Percentiles rank a stretch among this genome's conserved stretches.
Conservation (phyloP, 2,329 filamentous ascomycete genomes). For the Epichloe gansuensis region DNA sequence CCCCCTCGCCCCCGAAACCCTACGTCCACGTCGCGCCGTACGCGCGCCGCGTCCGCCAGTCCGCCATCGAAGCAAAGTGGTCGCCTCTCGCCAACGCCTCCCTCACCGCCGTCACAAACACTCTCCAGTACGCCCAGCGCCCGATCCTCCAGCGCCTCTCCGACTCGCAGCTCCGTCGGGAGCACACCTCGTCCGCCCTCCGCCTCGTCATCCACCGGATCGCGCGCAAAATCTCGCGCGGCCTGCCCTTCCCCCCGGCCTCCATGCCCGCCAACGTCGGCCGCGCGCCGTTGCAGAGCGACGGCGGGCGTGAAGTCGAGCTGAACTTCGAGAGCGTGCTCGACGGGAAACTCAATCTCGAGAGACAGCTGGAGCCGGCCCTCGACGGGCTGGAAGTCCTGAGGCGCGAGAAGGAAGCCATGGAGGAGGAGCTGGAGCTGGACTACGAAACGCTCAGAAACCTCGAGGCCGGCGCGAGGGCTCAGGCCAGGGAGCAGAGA, state of each 20-base stretch:
- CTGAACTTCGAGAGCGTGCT: constrained; percentile 55
- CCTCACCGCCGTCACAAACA: constrained; percentile 38
- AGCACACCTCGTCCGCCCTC: constrained; percentile 43
- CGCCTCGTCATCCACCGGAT: constrained; percentile 42
- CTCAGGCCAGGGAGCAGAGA: constrained; percentile 38
- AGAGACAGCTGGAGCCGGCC: constrained; percentile 47
- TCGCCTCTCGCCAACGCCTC: constrained; percentile 40
- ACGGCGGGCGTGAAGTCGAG: constrained; percentile 39
- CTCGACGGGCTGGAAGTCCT: constrained; percentile 51
- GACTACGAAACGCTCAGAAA: constrained; percentile 39
- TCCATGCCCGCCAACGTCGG: constrained; percentile 13
- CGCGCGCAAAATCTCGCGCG: constrained; percentile 42
- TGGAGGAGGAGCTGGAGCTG: constrained; percentile 40
- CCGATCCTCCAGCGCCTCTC: constrained; percentile 48
- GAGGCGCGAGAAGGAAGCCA: constrained; percentile 40
- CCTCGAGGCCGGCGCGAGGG: constrained; percentile 43
- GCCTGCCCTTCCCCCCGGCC: constrained; percentile 55
- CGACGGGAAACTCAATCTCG: constrained; percentile 42
- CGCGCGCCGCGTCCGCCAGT: constrained; percentile 43
- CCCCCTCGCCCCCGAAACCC: constrained; percentile 19
- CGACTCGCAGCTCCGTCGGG: constrained; percentile 32
- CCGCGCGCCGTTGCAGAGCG: constrained; percentile 12
- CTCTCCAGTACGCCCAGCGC: constrained; percentile 46
- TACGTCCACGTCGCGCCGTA: constrained; percentile 40
- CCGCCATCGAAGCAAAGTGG: constrained; percentile 58